Base-by-base conservation (phyloP, 306 rosid genomes). In the Begonia masoniana region DNA sequence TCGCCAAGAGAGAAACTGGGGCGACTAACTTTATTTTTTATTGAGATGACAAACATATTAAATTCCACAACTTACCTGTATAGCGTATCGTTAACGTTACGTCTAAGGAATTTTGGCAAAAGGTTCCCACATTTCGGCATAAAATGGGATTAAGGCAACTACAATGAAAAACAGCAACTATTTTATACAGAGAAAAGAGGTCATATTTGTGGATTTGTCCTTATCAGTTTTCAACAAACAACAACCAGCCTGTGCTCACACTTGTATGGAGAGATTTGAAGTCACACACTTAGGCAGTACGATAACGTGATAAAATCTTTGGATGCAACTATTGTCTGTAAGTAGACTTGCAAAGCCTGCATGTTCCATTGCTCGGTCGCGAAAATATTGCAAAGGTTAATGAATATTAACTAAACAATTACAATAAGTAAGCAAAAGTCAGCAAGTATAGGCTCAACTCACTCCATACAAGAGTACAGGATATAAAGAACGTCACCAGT, bases 311-410 rank as follows among this genome's bases (percentile, higher is more conserved):
- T 81, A 69, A 92, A 86, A 77, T 92, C 96, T 65, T 83, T 92
- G 46, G 96, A 54, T 16, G 57, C 81, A 65, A 79, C 57, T 54
- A 92, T 68, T 23, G 83, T 56, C 67, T 84, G 96, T 62, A 92
- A 83, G 77, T 92, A 92, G 62, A 59, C 76, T 79, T 86, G 95
- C 82, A 92, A 61, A 36, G 87, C 88, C 63, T 81, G 99, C 63
- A 83, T 26, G 82, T 81, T 92, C 96, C 94, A 92, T n/a, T 17
- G 77, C 96, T 62, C 95, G 99, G 99, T 76, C 70, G 81, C 99
- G 86, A 81, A 69, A 14, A 47, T 52, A 59, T 45, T 52, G 63
- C 56, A 65, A 43, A 42, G 36, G 59, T 65, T 60, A 42, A 56
- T 42, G 62, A 50, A 35, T 16, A 45, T 9, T 47, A 68, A 59